These are phyloP conservation scores for Coemansia sp. DNA, from an alignment of 192 early-diverging fungal genomes.

Conservation along the genomic window DNA sequence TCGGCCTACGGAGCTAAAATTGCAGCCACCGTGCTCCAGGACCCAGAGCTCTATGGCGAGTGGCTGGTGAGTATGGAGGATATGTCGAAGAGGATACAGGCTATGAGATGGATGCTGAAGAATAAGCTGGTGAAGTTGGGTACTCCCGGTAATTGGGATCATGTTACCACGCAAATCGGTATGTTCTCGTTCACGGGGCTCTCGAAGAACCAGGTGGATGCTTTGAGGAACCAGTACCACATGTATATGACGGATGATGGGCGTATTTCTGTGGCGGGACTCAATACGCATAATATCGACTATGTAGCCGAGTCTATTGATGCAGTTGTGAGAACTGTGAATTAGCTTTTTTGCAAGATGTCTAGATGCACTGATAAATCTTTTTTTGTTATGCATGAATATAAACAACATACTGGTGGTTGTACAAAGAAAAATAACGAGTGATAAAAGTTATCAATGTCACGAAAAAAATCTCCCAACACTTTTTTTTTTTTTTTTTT, in stretches of 20 bases:
- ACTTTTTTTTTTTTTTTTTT: too few relatives aligned
- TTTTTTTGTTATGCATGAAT: not conserved
- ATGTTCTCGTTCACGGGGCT: slow-evolving; percentile 98
- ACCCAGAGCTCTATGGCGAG: slow-evolving; percentile 72
- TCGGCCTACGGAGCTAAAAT: slow-evolving; percentile 89
- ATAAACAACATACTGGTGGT: not conserved
- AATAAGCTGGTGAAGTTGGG: slow-evolving; percentile 64
- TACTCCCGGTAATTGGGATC: slow-evolving; percentile 95
- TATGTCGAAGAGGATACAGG: slow-evolving; percentile 90
- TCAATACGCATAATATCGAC: slow-evolving; percentile 83
- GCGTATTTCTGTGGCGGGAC: slow-evolving; percentile 92
- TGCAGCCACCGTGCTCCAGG: slow-evolving; percentile 80
- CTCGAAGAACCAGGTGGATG: slow-evolving; percentile 68
- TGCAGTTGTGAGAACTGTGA: slow-evolving; percentile 68
- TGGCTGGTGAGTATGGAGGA: slow-evolving; percentile 74
- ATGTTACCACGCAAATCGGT: slow-evolving; percentile 94
- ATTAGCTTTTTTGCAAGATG: not conserved
- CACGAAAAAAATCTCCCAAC: too few relatives aligned
- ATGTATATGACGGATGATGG: slow-evolving; percentile 94
- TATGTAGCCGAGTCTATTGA: slow-evolving; percentile 90
- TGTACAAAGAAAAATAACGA: not conserved
- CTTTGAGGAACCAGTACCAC: slow-evolving; percentile 81
- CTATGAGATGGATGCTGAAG: slow-evolving; percentile 77
- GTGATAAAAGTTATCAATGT: not conserved
- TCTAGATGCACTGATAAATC: too few relatives aligned